phyloP scores from a whole-genome alignment of 139 green algal genomes.

The Mesostigma viride region DNA sequence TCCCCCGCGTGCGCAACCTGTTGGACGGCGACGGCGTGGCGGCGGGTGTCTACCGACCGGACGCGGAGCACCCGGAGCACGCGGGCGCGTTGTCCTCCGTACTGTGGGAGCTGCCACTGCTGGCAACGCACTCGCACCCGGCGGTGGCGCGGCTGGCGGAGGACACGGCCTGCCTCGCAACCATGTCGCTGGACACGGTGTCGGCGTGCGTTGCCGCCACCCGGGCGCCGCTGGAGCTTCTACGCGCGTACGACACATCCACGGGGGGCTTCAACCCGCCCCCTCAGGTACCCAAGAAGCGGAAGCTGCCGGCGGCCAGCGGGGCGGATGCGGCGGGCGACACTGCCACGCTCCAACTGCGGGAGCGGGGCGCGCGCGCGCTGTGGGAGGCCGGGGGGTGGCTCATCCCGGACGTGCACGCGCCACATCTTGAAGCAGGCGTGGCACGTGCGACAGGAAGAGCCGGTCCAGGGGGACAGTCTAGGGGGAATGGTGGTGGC shows the following conservation, averaged over 20 bases:
- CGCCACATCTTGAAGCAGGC: neutral
- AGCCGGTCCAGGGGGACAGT: neutral
- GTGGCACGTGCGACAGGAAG: neutral
- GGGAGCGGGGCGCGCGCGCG: too few relatives aligned
- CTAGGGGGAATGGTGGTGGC: neutral
- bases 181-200: neutral
- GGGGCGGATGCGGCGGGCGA: neutral
- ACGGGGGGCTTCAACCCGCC: constrained; percentile 1
- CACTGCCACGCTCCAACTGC: neutral
- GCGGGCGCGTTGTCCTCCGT: constrained; percentile 18
- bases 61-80: constrained; percentile 20
- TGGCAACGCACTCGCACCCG: constrained; percentile 28
- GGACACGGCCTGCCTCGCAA: neutral
- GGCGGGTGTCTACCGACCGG: constrained; percentile 14
- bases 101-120: constrained; percentile 33
- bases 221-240: constrained; percentile 8
- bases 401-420: too few relatives aligned
- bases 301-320: constrained; percentile 16
- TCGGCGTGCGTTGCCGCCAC: constrained; percentile 8
- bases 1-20: neutral
- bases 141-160: constrained; percentile 3
- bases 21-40: neutral
- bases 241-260: neutral
- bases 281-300: constrained; percentile 9
- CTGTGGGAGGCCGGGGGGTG: too few relatives aligned